Conservation (phyloP, 768 basidiomycete genomes). For the Boletus speciosus region DNA sequence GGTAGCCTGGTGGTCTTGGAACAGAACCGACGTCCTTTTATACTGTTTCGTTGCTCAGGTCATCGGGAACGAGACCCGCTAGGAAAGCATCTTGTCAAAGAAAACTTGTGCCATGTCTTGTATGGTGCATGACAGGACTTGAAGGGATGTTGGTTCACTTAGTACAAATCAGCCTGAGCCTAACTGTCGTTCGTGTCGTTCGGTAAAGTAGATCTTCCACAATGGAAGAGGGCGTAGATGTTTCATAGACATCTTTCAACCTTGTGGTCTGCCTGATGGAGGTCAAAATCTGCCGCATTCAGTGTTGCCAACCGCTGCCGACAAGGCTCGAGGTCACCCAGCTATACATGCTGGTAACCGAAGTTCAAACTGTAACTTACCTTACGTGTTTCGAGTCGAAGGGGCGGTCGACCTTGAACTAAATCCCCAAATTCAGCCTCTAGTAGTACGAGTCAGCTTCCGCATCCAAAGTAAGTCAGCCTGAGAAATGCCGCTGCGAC, state of each 20-base stretch:
- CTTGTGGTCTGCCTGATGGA: neutral
- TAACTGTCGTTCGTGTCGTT: neutral
- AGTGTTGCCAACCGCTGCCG: neutral
- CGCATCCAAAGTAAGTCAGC: too few relatives aligned
- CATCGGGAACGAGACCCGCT: neutral
- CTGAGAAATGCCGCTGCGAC: too few relatives aligned
- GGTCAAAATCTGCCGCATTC: neutral
- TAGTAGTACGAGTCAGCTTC: too few relatives aligned
- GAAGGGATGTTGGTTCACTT: neutral
- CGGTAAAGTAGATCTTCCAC: neutral
- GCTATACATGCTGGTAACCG: too few relatives aligned
- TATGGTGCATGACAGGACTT: neutral
- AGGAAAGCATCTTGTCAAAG: neutral
- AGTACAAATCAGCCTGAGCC: neutral
- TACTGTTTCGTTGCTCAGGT: neutral
- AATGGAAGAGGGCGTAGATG: neutral
- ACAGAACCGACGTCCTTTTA: constrained; percentile 1
- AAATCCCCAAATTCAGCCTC: too few relatives aligned
- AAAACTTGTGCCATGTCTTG: neutral
- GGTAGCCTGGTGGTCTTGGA: neutral
- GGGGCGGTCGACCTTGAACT: too few relatives aligned
- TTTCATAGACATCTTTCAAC: neutral
- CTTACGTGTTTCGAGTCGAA: neutral
- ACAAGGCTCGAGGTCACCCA: too few relatives aligned
- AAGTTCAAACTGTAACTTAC: neutral